A percentile compares a stretch with the other conserved stretches of the same genome.
Conservation (phyloP, 169 alveolate genomes). For the Eimeria mitis region DNA sequence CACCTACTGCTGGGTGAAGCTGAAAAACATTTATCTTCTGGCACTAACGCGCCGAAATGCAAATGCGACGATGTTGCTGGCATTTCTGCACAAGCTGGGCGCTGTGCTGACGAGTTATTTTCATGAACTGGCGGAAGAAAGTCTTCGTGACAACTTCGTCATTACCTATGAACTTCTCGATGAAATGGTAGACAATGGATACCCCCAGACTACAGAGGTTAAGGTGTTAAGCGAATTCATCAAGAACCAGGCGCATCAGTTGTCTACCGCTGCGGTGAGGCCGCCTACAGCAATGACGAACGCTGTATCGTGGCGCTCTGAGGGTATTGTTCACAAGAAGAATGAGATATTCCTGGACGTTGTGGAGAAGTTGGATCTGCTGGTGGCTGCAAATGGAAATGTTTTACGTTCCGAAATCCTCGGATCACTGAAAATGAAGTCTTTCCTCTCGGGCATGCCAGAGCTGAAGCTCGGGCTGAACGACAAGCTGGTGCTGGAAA, state of each 20-base stretch:
- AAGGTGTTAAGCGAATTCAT: constrained; percentile 96
- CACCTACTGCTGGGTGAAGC: constrained; percentile 98
- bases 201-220: constrained; percentile 96
- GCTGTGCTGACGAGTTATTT: constrained; percentile 98
- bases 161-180: constrained; percentile 99
- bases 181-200: constrained; percentile 99
- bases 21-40: constrained; percentile 95
- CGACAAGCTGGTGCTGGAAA: constrained; percentile 95
- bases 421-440: constrained; percentile 98
- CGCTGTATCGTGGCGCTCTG: constrained; percentile 96
- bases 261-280: constrained; percentile 89
- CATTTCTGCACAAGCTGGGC: constrained; percentile 91
- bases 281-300: constrained; percentile 97
- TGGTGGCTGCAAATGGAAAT: constrained; percentile 91
- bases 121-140: constrained; percentile 98
- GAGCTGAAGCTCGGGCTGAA: constrained; percentile 99
- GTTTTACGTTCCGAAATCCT: constrained; percentile 98
- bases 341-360: constrained; percentile 99
- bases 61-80: constrained; percentile 89
- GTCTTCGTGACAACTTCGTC: constrained; percentile 99
- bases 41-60: constrained; percentile 89
- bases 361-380: constrained; percentile 97
- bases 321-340: constrained; percentile 98
- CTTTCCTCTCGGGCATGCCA: constrained; percentile 99
- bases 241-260: constrained; percentile 95